Base-by-base conservation (phyloP, 495 filamentous ascomycete species). In the Lentithecium fluviatile region DNA sequence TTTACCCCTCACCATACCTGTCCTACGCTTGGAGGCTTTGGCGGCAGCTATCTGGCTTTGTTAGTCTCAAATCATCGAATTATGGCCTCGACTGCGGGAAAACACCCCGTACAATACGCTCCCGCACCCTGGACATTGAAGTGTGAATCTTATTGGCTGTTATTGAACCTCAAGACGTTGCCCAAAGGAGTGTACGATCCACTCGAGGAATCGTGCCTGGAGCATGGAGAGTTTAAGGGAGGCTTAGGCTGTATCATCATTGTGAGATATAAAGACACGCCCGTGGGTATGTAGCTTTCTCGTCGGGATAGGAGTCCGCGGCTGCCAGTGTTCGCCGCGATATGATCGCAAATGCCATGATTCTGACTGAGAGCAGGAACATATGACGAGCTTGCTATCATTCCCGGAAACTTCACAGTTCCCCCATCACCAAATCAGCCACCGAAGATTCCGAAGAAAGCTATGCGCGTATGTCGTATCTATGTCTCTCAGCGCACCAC, bases 401-500 rank as follows among this genome's bases (percentile, higher is more conserved):
- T 74, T 17, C 78, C 79, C 12, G 79, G 80, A 10, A 63, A 45
- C 34, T 81, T 78, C 53, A 60, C 65, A 8, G 73, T 72, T 7
- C 62, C 69, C 17, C 70, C 70, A 24, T 37, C 56, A 11, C 15
- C 62, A 24, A 7, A 42, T 17, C 6, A 0, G 21, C 56, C 60
- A 64, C 32, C 63, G 63, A 25, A 71, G 68, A 45, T 73, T 60
- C 56, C 56, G 50, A 61, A 61, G 26, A 61, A 61, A 19, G 58
- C 58, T 19, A 38, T 61, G 13, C 51, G 77, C 25, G 72, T 79
- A 52, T 77, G 74, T 2, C 70, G 77, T 7, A 79, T 83, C n/a
- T 82, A 79, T 60, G 79, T 82, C 46, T 77, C 71, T 48, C 75
- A 78, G 60, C 71, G 76, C 52, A 66, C 77, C 23, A 81, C 76